A percentile compares a stretch with the other conserved stretches of the same genome.
Conservation (phyloP, 176 grass and related monocot genomes). For the Triticum turgidum region DNA sequence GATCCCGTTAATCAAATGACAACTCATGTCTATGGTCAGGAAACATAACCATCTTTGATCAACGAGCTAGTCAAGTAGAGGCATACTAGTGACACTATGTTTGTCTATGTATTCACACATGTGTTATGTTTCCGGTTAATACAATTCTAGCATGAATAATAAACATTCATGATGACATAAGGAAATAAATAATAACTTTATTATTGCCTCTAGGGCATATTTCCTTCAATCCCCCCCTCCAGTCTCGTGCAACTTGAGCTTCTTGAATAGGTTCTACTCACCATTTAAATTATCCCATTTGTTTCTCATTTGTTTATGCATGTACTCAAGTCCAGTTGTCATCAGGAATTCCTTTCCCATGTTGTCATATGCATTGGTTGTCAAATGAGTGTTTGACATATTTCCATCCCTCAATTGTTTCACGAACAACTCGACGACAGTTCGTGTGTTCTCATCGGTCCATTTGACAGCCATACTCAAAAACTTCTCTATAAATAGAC, state of each 20-base stretch:
- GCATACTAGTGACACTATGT: no score
- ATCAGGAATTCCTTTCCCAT: background rate
- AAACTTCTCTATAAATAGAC: background rate
- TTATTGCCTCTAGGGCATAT: no score
- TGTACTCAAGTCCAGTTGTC: background rate
- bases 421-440: background rate
- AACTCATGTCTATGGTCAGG: no score
- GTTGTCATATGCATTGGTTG: background rate
- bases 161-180: no score
- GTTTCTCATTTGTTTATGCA: background rate
- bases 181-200: no score
- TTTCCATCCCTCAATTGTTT: background rate
- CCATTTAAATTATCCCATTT: background rate
- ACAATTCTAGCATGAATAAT: no score
- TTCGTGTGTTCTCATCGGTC: background rate
- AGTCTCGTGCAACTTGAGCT: background rate
- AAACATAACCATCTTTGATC: no score
- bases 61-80: no score
- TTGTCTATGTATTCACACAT: no score
- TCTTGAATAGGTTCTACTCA: background rate
- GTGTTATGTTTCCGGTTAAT: no score
- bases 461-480: background rate
- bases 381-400: background rate
- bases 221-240: background rate
- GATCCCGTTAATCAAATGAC: no score